These are phyloP conservation scores for Daldinia caldariorum DNA, from an alignment of 495 filamentous ascomycete species.

Conservation along the genomic window DNA sequence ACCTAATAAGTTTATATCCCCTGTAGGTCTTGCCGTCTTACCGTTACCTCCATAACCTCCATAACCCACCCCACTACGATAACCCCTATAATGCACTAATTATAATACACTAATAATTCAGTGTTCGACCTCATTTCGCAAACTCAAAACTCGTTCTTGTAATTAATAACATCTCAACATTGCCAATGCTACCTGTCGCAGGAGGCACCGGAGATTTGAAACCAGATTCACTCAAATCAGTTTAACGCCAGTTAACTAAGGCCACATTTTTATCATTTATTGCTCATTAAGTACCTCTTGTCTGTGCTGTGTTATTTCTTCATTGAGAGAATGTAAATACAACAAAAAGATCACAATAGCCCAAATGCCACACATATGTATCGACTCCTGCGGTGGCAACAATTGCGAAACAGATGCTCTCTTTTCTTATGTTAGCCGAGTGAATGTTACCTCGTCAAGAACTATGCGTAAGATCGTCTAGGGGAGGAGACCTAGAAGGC, in stretches of 20 bases:
- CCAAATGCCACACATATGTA: conserved; percentile 26
- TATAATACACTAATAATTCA: too few relatives aligned
- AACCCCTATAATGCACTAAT: conserved; percentile 1
- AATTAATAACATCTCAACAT: neutral
- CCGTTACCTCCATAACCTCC: neutral
- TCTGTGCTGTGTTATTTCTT: neutral
- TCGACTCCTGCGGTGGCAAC: conserved; percentile 14
- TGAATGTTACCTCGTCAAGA: neutral
- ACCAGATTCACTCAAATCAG: neutral
- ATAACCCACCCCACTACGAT: conserved; percentile 32
- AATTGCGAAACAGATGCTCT: neutral
- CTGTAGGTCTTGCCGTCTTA: too few relatives aligned
- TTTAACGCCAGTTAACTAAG: neutral
- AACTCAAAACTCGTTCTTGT: neutral
- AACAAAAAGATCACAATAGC: conserved; percentile 5
- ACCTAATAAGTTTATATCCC: too few relatives aligned
- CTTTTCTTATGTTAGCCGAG: neutral
- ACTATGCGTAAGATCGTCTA: neutral
- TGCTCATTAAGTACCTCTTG: conserved; percentile 7
- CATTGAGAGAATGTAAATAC: neutral
- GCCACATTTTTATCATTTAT: conserved; percentile 9
- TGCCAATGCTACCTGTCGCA: too few relatives aligned
- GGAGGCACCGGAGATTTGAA: neutral
- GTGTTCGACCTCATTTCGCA: neutral
- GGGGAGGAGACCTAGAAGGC: conserved; percentile 45